A percentile compares a stretch with the other conserved stretches of the same genome.
Conservation (phyloP, 257 asterid species). For the Penstemon eatonii region DNA sequence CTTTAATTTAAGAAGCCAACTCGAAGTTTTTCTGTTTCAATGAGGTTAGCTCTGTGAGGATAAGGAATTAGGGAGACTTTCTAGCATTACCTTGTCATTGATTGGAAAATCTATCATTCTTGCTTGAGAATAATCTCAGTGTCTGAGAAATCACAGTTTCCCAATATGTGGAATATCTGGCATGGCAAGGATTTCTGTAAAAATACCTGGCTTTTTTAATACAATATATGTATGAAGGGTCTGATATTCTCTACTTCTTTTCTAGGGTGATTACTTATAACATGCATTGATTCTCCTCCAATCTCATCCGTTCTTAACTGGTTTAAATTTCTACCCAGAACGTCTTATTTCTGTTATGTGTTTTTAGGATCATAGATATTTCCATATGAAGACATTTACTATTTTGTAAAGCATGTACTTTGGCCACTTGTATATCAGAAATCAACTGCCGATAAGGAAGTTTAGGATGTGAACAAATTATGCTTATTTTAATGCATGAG, state of each 20-base stretch:
- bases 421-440: not conserved
- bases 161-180: not conserved
- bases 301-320: too few relatives aligned
- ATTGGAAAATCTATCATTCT: not conserved
- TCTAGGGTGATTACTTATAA: not conserved
- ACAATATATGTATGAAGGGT: not conserved
- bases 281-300: not conserved
- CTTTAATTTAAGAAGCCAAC: constrained; percentile 3
- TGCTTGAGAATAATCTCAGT: not conserved
- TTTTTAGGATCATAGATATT: too few relatives aligned
- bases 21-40: not conserved
- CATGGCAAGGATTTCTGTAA: not conserved
- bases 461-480: not conserved
- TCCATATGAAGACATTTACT: not conserved
- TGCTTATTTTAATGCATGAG: not conserved
- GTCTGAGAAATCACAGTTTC: not conserved
- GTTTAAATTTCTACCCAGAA: too few relatives aligned
- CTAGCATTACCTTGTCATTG: not conserved
- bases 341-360: too few relatives aligned
- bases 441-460: not conserved
- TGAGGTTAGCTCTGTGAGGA: constrained; percentile 6
- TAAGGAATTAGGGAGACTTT: not conserved
- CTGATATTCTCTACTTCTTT: not conserved
- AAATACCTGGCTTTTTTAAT: not conserved
- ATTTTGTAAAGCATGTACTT: constrained; percentile 3